These are phyloP conservation scores for Cerrena zonata DNA, from an alignment of 1,284 basidiomycete species.

Conservation along the genomic window DNA sequence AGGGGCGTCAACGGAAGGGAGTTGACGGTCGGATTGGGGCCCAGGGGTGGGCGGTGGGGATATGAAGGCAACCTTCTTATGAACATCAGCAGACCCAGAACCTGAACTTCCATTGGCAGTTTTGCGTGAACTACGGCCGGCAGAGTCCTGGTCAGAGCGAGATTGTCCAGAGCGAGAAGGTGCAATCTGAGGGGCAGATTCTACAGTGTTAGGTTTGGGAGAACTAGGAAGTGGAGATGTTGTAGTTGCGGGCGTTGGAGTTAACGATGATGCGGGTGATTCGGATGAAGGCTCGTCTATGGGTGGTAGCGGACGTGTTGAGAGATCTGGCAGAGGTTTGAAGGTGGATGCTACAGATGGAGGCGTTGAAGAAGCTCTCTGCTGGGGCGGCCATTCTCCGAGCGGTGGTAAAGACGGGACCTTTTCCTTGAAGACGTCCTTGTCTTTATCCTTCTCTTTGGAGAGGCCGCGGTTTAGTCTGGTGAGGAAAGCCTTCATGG, in stretches of 20 bases:
- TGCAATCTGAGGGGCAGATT: slow-evolving; percentile 32
- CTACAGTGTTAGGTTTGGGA: slow-evolving; percentile 30
- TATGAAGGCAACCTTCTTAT: slow-evolving; percentile 80
- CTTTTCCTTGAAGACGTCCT: slow-evolving; percentile 55
- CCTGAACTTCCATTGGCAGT: slow-evolving; percentile 35
- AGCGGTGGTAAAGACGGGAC: slow-evolving; percentile 56
- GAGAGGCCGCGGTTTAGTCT: slow-evolving; percentile 64
- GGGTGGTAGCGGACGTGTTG: slow-evolving; percentile 45
- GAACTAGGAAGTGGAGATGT: slow-evolving; percentile 19
- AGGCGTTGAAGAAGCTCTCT: slow-evolving; percentile 36
- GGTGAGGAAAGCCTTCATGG: slow-evolving; percentile 75
- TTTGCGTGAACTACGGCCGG: slow-evolving; percentile 51
- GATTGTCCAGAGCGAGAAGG: slow-evolving; percentile 23
- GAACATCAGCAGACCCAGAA: slow-evolving; percentile 39
- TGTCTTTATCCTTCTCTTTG: slow-evolving; percentile 48
- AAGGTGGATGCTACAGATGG: slow-evolving; percentile 41
- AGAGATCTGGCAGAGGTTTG: slow-evolving; percentile 67
- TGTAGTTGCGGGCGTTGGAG: slow-evolving; percentile 28
- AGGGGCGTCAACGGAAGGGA: slow-evolving; percentile 37
- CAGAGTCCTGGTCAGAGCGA: slow-evolving; percentile 38
- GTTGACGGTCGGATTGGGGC: slow-evolving; percentile 30
- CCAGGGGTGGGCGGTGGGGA: slow-evolving; percentile 67
- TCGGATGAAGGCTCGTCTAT: slow-evolving; percentile 34
- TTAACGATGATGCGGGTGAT: slow-evolving; percentile 30
- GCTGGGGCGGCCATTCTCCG: slow-evolving; percentile 53